phyloP scores from a whole-genome alignment of 2,329 filamentous ascomycete species.

The Aspergillus novoparasiticus region DNA sequence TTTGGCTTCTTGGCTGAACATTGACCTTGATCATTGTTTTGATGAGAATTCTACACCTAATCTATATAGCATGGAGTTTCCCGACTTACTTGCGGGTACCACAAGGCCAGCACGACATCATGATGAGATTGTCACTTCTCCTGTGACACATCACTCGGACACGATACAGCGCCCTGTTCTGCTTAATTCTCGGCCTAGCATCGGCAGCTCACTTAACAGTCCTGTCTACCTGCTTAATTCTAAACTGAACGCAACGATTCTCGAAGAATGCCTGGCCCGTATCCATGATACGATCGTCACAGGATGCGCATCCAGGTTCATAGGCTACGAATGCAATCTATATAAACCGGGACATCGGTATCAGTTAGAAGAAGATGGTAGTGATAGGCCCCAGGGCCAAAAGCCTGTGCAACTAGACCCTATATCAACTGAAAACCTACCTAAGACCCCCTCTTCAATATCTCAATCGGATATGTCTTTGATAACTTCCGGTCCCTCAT shows the following conservation, averaged over 20 bases:
- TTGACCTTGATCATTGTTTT: not conserved
- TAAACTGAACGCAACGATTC: conserved; percentile 19
- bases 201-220: conserved; percentile 20
- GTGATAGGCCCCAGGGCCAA: not conserved
- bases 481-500: not conserved
- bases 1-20: not conserved
- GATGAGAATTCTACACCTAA: not conserved
- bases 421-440: not conserved
- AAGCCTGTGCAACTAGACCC: not conserved
- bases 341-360: conserved; percentile 21
- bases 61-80: not conserved
- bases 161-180: too few species aligned
- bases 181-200: not conserved
- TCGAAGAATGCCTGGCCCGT: conserved; percentile 19
- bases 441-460: not conserved
- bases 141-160: not conserved
- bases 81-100: not conserved
- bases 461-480: not conserved
- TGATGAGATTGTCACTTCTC: not conserved
- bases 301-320: conserved; percentile 20
- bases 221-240: conserved; percentile 29
- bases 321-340: conserved; percentile 25
- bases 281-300: conserved; percentile 26
- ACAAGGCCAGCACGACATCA: not conserved
- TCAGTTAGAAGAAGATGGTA: conserved; percentile 9